These are phyloP conservation scores for Mucor piriformis DNA, from an alignment of 371 early-diverging fungal species.

Conservation along the genomic window DNA sequence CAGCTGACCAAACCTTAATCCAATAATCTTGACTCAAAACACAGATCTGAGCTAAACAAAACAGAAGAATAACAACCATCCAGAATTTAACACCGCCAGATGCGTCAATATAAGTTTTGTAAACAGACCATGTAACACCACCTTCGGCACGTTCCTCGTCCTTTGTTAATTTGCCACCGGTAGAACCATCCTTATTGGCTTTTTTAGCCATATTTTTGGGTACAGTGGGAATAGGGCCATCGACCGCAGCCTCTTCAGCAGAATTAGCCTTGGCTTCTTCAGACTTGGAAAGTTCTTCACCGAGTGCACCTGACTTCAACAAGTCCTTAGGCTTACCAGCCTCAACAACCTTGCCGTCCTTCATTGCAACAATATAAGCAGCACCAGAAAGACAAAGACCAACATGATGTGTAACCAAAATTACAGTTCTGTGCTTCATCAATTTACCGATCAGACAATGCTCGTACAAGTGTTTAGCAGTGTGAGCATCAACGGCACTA, in stretches of 20 bases:
- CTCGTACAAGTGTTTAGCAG: constrained; percentile 77
- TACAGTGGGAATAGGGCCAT: constrained; percentile 40
- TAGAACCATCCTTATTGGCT: constrained; percentile 34
- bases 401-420: constrained; percentile 89
- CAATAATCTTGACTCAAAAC: constrained; percentile 64
- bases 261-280: constrained; percentile 21
- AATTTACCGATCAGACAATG: constrained; percentile 68
- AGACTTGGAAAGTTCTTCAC: constrained; percentile 45
- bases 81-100: constrained; percentile 68
- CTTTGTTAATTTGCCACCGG: constrained; percentile 59
- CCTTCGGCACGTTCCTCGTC: constrained; percentile 73
- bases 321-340: constrained; percentile 59
- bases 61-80: constrained; percentile 49
- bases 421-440: constrained; percentile 75
- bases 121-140: constrained; percentile 61
- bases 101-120: constrained; percentile 64
- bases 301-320: constrained; percentile 47
- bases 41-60: constrained; percentile 53
- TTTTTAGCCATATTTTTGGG: constrained; percentile 16
- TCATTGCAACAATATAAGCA: constrained; percentile 72
- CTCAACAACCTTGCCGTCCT: constrained; percentile 65
- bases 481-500: constrained; percentile 85
- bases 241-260: constrained; percentile 33
- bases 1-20: constrained; percentile 62
- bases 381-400: constrained; percentile 72